These are phyloP conservation scores for Clavispora santaluciae DNA, from an alignment of 805 yeast species.

Conservation along the genomic window DNA sequence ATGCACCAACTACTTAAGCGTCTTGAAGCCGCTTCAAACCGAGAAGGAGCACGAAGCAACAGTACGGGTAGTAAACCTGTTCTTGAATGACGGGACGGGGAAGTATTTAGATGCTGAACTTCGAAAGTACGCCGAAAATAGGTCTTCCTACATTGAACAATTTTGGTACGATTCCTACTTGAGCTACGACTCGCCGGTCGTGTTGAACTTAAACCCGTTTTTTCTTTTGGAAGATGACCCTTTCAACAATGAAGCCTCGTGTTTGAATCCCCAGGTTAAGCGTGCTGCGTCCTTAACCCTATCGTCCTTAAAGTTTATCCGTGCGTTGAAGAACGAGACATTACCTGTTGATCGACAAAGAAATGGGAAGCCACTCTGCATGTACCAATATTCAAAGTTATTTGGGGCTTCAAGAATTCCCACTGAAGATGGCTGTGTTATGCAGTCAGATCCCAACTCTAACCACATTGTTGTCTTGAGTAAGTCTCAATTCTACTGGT, in stretches of 20 bases:
- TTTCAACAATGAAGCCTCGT: slow-evolving; percentile 53
- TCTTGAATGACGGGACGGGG: slow-evolving; percentile 49
- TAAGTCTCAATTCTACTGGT: slow-evolving; percentile 91
- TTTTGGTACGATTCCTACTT: slow-evolving; percentile 92
- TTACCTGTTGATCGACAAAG: slow-evolving; percentile 66
- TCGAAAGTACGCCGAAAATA: slow-evolving; percentile 52
- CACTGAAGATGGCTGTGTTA: slow-evolving; percentile 69
- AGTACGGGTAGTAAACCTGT: slow-evolving; percentile 49
- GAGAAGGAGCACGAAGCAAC: slow-evolving; percentile 64
- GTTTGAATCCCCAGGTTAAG: slow-evolving; percentile 54
- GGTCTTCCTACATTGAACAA: slow-evolving; percentile 84
- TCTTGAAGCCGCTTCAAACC: slow-evolving; percentile 76
- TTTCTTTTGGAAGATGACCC: slow-evolving; percentile 91
- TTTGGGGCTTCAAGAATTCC: slow-evolving; percentile 90
- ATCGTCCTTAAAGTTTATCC: slow-evolving; percentile 72
- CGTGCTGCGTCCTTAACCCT: slow-evolving; percentile 77
- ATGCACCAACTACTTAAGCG: slow-evolving; percentile 58
- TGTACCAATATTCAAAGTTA: slow-evolving; percentile 85
- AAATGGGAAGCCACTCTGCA: slow-evolving; percentile 63
- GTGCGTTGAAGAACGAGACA: slow-evolving; percentile 72
- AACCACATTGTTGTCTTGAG: slow-evolving; percentile 79
- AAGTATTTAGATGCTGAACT: slow-evolving; percentile 60
- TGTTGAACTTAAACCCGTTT: slow-evolving; percentile 86
- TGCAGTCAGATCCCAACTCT: slow-evolving; percentile 73
- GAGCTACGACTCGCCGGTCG: slow-evolving; percentile 84